Evolutionary conservation across 768 basidiomycete genomes (phyloP).

Genomic region (Phylloporus sp.): DNA sequence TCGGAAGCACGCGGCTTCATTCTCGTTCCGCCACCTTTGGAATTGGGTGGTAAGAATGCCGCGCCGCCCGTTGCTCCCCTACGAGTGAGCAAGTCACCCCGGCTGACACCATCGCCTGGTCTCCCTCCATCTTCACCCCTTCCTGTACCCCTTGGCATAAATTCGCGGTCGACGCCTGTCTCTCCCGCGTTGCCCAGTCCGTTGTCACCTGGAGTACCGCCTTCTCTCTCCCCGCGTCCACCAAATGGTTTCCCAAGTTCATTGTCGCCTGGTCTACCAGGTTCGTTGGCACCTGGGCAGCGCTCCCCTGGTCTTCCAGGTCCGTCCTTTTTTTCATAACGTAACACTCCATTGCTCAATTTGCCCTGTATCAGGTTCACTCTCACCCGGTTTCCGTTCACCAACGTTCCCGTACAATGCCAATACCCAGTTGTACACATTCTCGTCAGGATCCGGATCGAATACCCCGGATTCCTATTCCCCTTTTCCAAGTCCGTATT

Average conservation of each 20-base stretch:
- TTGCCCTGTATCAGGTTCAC: conserved; percentile 10
- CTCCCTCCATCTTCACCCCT: conserved; percentile 16
- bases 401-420: conserved; percentile 9
- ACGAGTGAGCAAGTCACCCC: conserved; percentile 25
- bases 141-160: conserved; percentile 5
- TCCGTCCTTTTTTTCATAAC: conserved; percentile 11
- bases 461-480: conserved; percentile 2
- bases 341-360: conserved; percentile 6
- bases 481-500: background rate
- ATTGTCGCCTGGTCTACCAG: conserved; percentile 16
- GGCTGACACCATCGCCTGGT: conserved; percentile 15
- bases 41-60: conserved; percentile 9
- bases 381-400: conserved; percentile 22
- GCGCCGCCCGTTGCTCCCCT: conserved; percentile 20
- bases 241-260: conserved; percentile 12
- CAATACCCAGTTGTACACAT: conserved; percentile 12
- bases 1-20: conserved; percentile 14
- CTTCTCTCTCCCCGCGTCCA: conserved; percentile 6
- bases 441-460: conserved; percentile 12
- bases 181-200: conserved; percentile 13
- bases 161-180: conserved; percentile 2
- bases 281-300: conserved; percentile 16
- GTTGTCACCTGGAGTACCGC: conserved; percentile 7
- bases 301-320: conserved; percentile 25
- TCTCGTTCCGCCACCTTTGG: conserved; percentile 24